These are phyloP conservation scores for Brachypodium distachyon DNA, from an alignment of 202 grass and related monocot species.

Conservation along the genomic window DNA sequence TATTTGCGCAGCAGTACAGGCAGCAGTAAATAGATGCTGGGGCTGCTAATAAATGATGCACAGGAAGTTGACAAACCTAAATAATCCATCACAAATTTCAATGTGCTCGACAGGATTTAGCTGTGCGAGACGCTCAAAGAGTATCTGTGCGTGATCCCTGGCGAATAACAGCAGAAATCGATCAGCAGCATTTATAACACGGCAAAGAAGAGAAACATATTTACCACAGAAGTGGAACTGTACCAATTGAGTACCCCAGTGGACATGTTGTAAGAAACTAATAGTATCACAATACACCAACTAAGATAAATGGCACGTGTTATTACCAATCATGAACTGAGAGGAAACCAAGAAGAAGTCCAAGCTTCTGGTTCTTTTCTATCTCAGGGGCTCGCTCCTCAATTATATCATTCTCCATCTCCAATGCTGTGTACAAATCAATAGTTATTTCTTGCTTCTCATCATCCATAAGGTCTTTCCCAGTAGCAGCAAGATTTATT, in stretches of 20 bases:
- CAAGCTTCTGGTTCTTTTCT: constrained; percentile 94
- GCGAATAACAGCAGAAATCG: background rate
- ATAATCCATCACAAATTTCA: constrained; percentile 76
- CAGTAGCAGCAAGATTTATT: constrained; percentile 99
- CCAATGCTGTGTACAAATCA: constrained; percentile 74
- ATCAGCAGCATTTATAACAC: constrained; percentile 10
- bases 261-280: background rate
- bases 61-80: constrained; percentile 55
- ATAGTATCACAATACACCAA: background rate
- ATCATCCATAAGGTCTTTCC: constrained; percentile 99
- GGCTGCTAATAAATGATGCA: background rate
- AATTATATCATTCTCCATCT: constrained; percentile 87
- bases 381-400: constrained; percentile 69
- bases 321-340: constrained; percentile 92
- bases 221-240: constrained; percentile 4
- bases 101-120: constrained; percentile 91
- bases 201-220: background rate
- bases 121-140: constrained; percentile 72
- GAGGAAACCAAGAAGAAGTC: constrained; percentile 92
- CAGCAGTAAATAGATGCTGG: background rate
- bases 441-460: constrained; percentile 96
- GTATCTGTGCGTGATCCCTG: constrained; percentile 85
- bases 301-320: background rate
- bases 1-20: background rate
- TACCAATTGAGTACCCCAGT: background rate